Evolutionary conservation across 352 stramenopile species (phyloP), one percentile per base, ranked within the genome.

Genomic region (Phytophthora sojae): DNA sequence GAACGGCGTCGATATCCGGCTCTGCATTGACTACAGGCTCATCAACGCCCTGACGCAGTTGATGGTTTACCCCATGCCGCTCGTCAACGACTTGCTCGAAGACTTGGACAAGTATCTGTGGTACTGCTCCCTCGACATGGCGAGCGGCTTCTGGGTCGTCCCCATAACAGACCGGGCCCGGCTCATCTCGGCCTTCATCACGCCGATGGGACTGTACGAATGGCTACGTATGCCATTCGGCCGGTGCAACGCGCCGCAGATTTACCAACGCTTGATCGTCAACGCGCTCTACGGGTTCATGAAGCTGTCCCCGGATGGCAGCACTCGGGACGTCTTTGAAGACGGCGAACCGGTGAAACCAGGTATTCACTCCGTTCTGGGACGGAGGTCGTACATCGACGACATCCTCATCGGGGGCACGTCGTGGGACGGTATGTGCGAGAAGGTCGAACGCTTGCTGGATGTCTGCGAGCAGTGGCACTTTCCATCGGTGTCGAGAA

Each of bases 181-280:
- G 2, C n/a, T 42, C 9, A 69, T 76, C 51, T 76, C 67, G 0
- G 72, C 67, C 0, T 79, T 76, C 44, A 66, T 76, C 44, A 71
- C 59, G 1, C 71, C 67, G 2, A 63, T 73, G 2, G 71, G 57
- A 1, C 51, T 68, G 19, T 73, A 71, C 32, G 57, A 75, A 35
- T 79, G 71, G 71, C 30, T 35, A 0, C 11, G 67, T 6, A 79
- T 79, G 71, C 61, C 66, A 3, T 75, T 73, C 25, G 61, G 65
- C 0, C 32, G 75, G 3, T 67, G 53, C 26, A 78, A 77, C 26
- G 65, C 60, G 2, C 71, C 71, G 1, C 65, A 75, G 23, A 72
- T 75, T 7, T 78, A 75, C 29, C 67, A 79, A 23, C 57, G 62
- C 0, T 52, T 79, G n/a, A 15, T 75, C 17, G 66, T 69, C 39